Base-by-base conservation (phyloP, 2,329 filamentous ascomycete species). In the Bipolaris sorokiniana region DNA sequence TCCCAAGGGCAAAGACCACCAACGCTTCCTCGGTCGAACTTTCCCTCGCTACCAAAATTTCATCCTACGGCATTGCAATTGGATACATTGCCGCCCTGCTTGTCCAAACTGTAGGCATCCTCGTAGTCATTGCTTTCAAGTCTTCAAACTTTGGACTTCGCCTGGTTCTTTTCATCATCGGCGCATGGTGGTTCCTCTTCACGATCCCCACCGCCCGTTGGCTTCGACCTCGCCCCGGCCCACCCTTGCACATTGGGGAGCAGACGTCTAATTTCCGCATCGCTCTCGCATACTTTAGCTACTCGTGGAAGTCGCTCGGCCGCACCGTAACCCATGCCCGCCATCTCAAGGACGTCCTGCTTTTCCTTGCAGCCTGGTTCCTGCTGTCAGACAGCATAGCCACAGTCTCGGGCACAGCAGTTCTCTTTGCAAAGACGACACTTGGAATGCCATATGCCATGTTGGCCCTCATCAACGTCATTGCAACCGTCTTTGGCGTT, bases 351-450 rank as follows among this genome's bases (percentile, higher is more conserved):
- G 91, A 95, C 66, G 88, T 94, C 26, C 79, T 90, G 26, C 80
- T 94, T 6, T 95, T 95, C 73, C 84, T 99, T 4, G 86, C 84
- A 3, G 92, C 91, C 5, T 99, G 95, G 95, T 97, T 99, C 73
- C 83, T 99, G 28, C 84, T 99, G 1, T 96, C 91, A 6, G 95
- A 99, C 70, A 92, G 91, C 40, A 92, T 98, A 62, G 95, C 95
- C 7, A 98, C 95, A 0, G 94, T 96, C 0, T 95, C 91, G 33
- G 94, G 92, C 13, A 98, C 95, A 0, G 95, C 95, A 0, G 92
- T 98, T 26, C 83, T 99, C 9, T 99, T 97, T 74, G 95, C 94
- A 38, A 98, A 98, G 79, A 98, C 94, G 0, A 87, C 92, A 62
- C 82, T 99, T 9, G 86, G 90, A 63, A 99, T 99, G 95, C 84